phyloP scores from a whole-genome alignment of 2,329 filamentous ascomycete species.

The Aureobasidium sp. region DNA sequence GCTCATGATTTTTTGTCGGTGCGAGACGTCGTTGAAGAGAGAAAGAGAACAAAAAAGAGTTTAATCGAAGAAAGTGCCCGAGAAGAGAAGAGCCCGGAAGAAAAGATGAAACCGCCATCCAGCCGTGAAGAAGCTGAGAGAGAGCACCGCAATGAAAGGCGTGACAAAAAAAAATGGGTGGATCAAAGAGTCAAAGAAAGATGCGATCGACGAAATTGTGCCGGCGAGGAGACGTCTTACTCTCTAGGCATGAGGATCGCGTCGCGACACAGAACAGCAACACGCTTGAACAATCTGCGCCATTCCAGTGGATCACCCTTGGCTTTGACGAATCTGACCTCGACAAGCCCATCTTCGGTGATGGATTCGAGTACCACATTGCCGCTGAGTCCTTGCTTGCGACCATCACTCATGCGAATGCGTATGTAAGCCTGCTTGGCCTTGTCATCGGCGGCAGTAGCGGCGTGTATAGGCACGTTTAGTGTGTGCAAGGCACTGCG shows the following conservation, averaged over 20 bases:
- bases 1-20: neutral
- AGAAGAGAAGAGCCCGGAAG: neutral
- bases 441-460: conserved; percentile 41
- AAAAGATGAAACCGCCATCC: no score
- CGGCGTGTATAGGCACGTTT: conserved; percentile 62
- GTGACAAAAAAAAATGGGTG: no score
- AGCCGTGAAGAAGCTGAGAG: no score
- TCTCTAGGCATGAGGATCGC: conserved; percentile 50
- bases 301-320: conserved; percentile 96
- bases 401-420: conserved; percentile 65
- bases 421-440: conserved; percentile 53
- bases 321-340: conserved; percentile 86
- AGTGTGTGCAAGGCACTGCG: conserved; percentile 76
- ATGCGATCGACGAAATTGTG: neutral
- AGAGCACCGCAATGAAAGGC: no score
- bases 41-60: neutral
- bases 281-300: conserved; percentile 92
- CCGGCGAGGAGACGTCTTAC: neutral
- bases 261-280: conserved; percentile 82
- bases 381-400: conserved; percentile 65
- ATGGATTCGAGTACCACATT: conserved; percentile 67
- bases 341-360: conserved; percentile 53
- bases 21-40: neutral
- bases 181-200: neutral
- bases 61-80: no score